Evolutionary conservation across 2,329 filamentous ascomycete genomes (phyloP).

Genomic region (Catunica adiposa): DNA sequence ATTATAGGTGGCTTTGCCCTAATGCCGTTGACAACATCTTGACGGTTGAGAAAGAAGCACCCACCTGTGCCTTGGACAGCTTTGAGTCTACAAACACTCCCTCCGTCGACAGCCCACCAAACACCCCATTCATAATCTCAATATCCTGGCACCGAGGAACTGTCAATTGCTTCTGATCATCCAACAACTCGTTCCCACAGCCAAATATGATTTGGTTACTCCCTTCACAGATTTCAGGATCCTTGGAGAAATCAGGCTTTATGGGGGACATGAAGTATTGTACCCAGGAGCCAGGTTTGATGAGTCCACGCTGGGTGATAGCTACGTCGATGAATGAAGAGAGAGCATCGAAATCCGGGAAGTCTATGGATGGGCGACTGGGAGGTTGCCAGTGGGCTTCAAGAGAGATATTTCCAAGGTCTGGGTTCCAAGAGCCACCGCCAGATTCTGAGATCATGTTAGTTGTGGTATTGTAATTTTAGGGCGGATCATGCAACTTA

Average conservation of each 20-base stretch:
- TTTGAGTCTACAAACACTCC: slow-evolving; percentile 32
- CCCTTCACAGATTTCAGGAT: slow-evolving; percentile 8
- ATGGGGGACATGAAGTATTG: slow-evolving; percentile 42
- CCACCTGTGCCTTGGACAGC: slow-evolving; percentile 5
- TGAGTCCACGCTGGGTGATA: slow-evolving; percentile 28
- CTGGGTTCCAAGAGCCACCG: slow-evolving; percentile 70
- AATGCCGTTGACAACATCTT: slow-evolving; percentile 17
- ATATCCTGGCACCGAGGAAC: neutral
- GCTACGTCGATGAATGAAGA: slow-evolving; percentile 10
- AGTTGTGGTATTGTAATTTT: neutral
- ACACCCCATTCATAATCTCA: slow-evolving; percentile 24
- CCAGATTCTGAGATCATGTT: slow-evolving; percentile 43
- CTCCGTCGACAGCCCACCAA: slow-evolving; percentile 45
- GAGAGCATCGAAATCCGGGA: slow-evolving; percentile 22
- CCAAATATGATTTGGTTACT: slow-evolving; percentile 22
- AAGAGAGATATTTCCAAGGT: slow-evolving; percentile 61
- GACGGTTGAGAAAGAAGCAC: slow-evolving; percentile 12
- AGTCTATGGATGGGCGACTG: slow-evolving; percentile 15
- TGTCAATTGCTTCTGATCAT: neutral
- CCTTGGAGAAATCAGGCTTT: neutral
- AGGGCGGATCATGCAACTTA: slow-evolving; percentile 19
- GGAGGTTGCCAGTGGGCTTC: slow-evolving; percentile 35
- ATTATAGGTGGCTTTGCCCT: slow-evolving; percentile 46
- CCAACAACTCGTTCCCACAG: slow-evolving; percentile 15
- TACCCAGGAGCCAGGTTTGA: slow-evolving; percentile 45